These are phyloP conservation scores for Eucommia ulmoides DNA, from an alignment of 257 asterid species.

Conservation along the genomic window DNA sequence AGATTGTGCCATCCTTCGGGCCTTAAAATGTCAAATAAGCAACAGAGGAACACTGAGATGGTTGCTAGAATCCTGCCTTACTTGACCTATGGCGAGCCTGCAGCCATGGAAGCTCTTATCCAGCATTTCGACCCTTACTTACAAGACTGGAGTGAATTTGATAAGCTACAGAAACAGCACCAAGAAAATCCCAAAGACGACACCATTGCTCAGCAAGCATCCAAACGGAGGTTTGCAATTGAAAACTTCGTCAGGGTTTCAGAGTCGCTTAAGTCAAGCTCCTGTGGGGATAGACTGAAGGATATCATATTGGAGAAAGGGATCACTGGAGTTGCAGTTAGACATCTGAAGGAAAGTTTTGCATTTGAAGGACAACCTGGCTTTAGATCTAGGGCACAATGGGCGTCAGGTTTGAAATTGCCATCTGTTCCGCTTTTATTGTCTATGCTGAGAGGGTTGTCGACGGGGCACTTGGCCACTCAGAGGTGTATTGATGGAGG, in stretches of 20 bases:
- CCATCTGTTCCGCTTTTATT: slow-evolving; percentile 89
- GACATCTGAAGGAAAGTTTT: slow-evolving; percentile 71
- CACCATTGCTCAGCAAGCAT: slow-evolving; percentile 54
- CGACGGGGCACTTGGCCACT: slow-evolving; percentile 91
- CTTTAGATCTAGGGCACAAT: slow-evolving; percentile 59
- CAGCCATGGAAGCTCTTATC: slow-evolving; percentile 95
- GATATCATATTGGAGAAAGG: slow-evolving; percentile 94
- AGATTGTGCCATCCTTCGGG: slow-evolving; percentile 92
- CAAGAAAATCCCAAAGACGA: slow-evolving; percentile 80
- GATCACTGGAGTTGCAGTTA: slow-evolving; percentile 69
- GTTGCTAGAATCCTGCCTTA: slow-evolving; percentile 96
- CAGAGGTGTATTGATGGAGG: slow-evolving; percentile 76
- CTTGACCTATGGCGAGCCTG: slow-evolving; percentile 95
- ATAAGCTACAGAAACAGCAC: slow-evolving; percentile 51
- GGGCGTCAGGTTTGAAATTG: slow-evolving; percentile 63
- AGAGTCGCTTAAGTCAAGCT: slow-evolving; percentile 88
- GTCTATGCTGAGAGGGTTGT: slow-evolving; percentile 90
- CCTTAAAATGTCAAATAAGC: slow-evolving; percentile 80
- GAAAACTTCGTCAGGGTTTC: slow-evolving; percentile 96
- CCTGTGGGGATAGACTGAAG: slow-evolving; percentile 94
- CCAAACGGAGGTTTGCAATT: slow-evolving; percentile 72
- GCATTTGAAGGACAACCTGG: slow-evolving; percentile 65
- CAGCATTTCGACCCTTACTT: slow-evolving; percentile 93
- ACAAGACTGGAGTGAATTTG: slow-evolving; percentile 76
- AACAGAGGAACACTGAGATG: slow-evolving; percentile 98